Evolutionary conservation across 805 yeast species (phyloP), one percentile per base, ranked within the genome.

Genomic region (Sporopachydermia quercuum): DNA sequence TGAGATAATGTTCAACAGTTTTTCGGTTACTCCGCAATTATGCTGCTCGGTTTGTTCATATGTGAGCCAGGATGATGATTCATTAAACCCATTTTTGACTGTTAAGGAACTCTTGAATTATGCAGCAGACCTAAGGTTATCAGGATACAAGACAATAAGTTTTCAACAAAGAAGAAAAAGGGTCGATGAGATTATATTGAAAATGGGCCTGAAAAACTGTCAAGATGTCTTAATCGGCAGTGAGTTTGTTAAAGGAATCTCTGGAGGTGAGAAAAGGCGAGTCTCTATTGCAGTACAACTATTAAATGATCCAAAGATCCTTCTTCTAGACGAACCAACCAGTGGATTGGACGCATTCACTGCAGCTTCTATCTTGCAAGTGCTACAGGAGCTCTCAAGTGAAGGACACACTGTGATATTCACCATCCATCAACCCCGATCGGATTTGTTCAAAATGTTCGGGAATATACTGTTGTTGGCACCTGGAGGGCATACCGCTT

Each of bases 311-410:
- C 89, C 93, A 0, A 74, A 75, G 42, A 65, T 85, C 33, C 54
- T 85, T 27, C 66, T 85, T 38, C 56, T 85, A 16, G 95, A 85
- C 56, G 95, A 85, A 51, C 94, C 95, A 2, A 85, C 94, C 0
- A 81, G 93, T 3, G 95, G 95, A 0, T 63, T 85, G 17, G 95
- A 85, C 51, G 73, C 87, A 8, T 73, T 81, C 42, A 82, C 91
- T 0, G 80, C 94, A 0, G 66, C 71, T 1, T 70, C 82, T 2
- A 78, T 84, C 27, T 54, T 85, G 34, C 61, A 66, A 19, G 70
- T 84, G 34, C 61, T 84, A 42, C 63, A 71, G 39, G 62, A 64
- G 2, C 56, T 85, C 30, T 72, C 85, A 2, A 50, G 45, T 2
- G 69, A 66, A 19, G 74, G 77, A 4, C 73, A 76, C 8, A 81